Percentiles rank a stretch among this genome's conserved stretches.
These are phyloP conservation scores for Phytophthora agathidicida DNA, from an alignment of 352 stramenopile genomes.

Conservation along the genomic window DNA sequence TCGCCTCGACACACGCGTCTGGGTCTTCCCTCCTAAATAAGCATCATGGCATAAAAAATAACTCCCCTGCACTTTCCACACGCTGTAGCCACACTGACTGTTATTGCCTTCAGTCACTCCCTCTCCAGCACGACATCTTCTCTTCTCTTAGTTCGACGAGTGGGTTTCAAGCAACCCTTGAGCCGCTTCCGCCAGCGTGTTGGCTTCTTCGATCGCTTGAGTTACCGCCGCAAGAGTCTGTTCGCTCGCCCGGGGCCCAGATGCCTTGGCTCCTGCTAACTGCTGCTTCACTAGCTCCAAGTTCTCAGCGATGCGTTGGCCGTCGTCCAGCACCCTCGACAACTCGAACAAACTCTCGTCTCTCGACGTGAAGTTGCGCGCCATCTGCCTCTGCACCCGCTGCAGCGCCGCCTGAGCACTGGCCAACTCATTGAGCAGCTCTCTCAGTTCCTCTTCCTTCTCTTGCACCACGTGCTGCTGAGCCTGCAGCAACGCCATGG, in stretches of 20 bases:
- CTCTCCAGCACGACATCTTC: too few relatives aligned
- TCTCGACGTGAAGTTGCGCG: constrained; percentile 51
- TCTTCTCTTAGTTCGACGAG: constrained; percentile 18
- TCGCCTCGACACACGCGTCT: constrained; percentile 2
- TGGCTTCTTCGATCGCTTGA: constrained; percentile 36
- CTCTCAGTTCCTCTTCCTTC: constrained; percentile 66
- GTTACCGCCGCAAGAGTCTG: constrained; percentile 33
- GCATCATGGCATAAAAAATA: constrained; percentile 14
- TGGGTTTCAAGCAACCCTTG: constrained; percentile 40
- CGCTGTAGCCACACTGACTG: too few relatives aligned
- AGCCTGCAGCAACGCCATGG: constrained; percentile 69
- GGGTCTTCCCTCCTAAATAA: constrained; percentile 9
- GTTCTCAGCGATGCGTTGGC: constrained; percentile 43
- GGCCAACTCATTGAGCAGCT: constrained; percentile 69
- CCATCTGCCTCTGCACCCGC: constrained; percentile 50
- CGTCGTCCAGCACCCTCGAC: constrained; percentile 44
- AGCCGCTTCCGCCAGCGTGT: constrained; percentile 21
- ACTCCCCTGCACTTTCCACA: neutral
- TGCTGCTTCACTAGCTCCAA: constrained; percentile 59
- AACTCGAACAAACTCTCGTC: constrained; percentile 62
- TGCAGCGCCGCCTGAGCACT: constrained; percentile 35
- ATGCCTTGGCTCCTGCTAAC: constrained; percentile 26
- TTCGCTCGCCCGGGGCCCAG: constrained; percentile 13
- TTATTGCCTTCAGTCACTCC: too few relatives aligned
- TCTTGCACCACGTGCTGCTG: constrained; percentile 68